phyloP scores from a whole-genome alignment of 1,139 yeast genomes.

The Geotrichum candidum region DNA sequence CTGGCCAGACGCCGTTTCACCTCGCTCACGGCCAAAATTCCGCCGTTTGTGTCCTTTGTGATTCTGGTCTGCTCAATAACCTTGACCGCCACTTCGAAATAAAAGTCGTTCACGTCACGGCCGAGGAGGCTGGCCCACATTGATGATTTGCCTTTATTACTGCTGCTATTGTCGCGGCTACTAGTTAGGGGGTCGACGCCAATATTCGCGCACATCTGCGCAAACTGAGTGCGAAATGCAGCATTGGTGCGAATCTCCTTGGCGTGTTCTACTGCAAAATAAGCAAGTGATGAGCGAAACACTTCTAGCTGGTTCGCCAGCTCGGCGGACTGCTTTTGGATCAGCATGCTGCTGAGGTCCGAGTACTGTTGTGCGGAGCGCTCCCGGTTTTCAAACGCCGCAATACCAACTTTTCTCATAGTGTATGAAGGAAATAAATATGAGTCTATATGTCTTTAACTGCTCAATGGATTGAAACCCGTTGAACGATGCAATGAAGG shows the following conservation, averaged over 20 bases:
- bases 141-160: conserved; percentile 29
- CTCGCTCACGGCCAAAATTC: conserved; percentile 62
- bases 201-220: conserved; percentile 66
- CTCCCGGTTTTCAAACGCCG: conserved; percentile 37
- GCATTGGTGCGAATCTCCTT: conserved; percentile 58
- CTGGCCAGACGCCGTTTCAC: conserved; percentile 38
- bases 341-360: conserved; percentile 32
- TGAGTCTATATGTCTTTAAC: neutral
- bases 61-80: conserved; percentile 69
- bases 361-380: conserved; percentile 32
- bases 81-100: conserved; percentile 61
- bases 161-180: conserved; percentile 31
- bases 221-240: conserved; percentile 62
- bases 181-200: conserved; percentile 78
- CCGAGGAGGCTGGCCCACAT: conserved; percentile 38
- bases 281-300: conserved; percentile 35
- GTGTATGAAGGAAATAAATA: conserved; percentile 23
- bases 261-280: conserved; percentile 47
- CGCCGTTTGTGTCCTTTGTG: conserved; percentile 72
- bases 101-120: conserved; percentile 48
- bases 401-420: conserved; percentile 39
- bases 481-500: neutral
- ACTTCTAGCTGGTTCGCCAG: conserved; percentile 37
- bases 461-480: neutral
- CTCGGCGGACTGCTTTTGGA: conserved; percentile 33